phyloP scores from a whole-genome alignment of 768 basidiomycete genomes.

The Sporobolomyces pararoseus region DNA sequence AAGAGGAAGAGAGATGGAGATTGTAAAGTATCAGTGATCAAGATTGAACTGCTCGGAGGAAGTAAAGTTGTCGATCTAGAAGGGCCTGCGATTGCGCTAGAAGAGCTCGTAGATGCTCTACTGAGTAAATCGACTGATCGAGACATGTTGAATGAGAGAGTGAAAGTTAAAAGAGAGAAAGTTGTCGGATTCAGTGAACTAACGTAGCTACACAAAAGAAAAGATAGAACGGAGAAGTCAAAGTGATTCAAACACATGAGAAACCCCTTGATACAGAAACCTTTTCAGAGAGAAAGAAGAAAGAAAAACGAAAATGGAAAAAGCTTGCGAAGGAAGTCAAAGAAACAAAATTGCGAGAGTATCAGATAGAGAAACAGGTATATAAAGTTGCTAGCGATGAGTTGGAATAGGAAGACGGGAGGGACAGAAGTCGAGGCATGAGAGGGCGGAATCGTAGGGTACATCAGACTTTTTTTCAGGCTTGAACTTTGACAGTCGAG shows the following conservation, averaged over 20 bases:
- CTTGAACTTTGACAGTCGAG: too few relatives aligned
- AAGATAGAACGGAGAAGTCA: not conserved
- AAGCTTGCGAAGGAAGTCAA: not conserved
- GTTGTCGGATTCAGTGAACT: too few relatives aligned
- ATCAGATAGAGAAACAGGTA: too few relatives aligned
- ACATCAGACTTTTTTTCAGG: too few relatives aligned
- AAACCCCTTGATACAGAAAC: conserved; percentile 1
- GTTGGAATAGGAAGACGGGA: too few relatives aligned
- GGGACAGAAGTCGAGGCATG: too few relatives aligned
- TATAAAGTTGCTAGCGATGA: too few relatives aligned
- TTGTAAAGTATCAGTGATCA: conserved; percentile 13
- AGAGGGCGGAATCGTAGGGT: too few relatives aligned
- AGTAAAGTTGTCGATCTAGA: not conserved
- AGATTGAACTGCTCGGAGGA: not conserved
- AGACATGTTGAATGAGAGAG: conserved; percentile 10
- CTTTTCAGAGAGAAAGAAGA: too few relatives aligned
- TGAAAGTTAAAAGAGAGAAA: too few relatives aligned
- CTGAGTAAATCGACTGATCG: conserved; percentile 14
- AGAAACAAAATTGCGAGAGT: too few relatives aligned
- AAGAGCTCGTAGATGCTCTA: not conserved
- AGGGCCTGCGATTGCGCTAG: not conserved
- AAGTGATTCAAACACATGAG: not conserved
- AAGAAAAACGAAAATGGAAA: not conserved
- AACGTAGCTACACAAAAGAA: too few relatives aligned
- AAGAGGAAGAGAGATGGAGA: conserved; percentile 19